Conservation (phyloP, 192 early-diverging fungal species). For the Kappamyces sp. region DNA sequence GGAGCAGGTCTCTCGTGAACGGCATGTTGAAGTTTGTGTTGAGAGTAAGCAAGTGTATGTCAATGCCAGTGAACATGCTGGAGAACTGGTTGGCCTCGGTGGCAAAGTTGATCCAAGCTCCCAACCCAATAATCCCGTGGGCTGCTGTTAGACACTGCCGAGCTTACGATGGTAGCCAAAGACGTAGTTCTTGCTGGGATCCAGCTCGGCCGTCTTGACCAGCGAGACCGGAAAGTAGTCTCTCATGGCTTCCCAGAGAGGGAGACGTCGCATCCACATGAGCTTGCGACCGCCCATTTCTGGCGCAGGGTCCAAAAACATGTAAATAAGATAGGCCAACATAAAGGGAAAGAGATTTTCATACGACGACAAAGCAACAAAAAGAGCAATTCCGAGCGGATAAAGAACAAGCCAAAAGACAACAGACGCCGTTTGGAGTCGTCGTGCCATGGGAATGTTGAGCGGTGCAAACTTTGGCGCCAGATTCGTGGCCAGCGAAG, state of each 20-base stretch:
- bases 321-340: conserved; percentile 69
- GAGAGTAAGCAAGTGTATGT: conserved; percentile 74
- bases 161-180: conserved; percentile 89
- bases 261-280: conserved; percentile 37
- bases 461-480: conserved; percentile 57
- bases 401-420: conserved; percentile 56
- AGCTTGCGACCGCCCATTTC: conserved; percentile 72
- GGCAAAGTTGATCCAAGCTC: conserved; percentile 74
- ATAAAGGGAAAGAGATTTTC: conserved; percentile 32
- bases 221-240: conserved; percentile 76
- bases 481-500: too few relatives aligned
- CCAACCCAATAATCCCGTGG: conserved; percentile 74
- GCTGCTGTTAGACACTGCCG: too few relatives aligned
- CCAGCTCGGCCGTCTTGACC: conserved; percentile 76
- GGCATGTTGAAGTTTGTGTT: conserved; percentile 77
- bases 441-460: conserved; percentile 54
- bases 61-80: conserved; percentile 71
- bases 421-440: conserved; percentile 62
- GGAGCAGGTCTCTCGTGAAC: conserved; percentile 75
- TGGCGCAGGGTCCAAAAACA: conserved; percentile 67
- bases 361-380: conserved; percentile 53
- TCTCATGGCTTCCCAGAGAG: conserved; percentile 70
- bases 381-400: conserved; percentile 49
- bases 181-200: conserved; percentile 77
- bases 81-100: conserved; percentile 75